Evolutionary conservation across 768 basidiomycete genomes (phyloP), one percentile per base, ranked within the genome.

Genomic region (Suillus bovinus): DNA sequence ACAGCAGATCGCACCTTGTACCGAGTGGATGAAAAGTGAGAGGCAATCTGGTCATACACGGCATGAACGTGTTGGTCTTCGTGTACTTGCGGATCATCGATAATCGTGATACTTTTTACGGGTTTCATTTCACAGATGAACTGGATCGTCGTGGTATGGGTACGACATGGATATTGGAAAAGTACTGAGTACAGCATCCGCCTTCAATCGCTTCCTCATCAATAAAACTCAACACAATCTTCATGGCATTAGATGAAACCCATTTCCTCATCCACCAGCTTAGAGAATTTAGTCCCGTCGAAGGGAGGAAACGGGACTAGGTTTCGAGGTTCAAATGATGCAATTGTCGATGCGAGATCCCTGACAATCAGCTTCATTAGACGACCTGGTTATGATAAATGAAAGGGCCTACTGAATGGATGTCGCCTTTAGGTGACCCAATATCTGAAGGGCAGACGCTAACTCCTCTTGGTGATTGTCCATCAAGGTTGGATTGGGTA

Each of bases 401-500:
- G 17, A 60, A 36, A 52, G 57, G 20, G 27, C 90, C 77, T 75
- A 93, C 93, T 73, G 69, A 52, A 87, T 78, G 16, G 79, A 82
- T 1, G 86, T 81, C 27, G 85, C 75, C 63, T 74, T 81, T 52
- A 94, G 76, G 74, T 92, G 80, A 7, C 83, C 82, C 39, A 84
- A 80, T 20, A 71, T 73, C 17, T 80, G 79, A 60, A 99, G 78
- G 14, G 86, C 85, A 44, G 81, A 74, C 0, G 96, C 94, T 6
- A 99, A 80, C 70, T 99, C 94, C 59, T 87, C 81, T 79, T 99
- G 96, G 70, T 99, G 96, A 72, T 97, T 92, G 73, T 97, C 89
- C 72, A 96, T 83, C 34, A 99, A 78, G 0, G 91, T 89, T 47
- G 87, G 79, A 73, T 99, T 99, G 13, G 95, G 95, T 3, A 97